Evolutionary conservation across 345 rosid genomes (phyloP), one percentile per base, ranked within the genome.

Genomic region (Eutrema japonicum): DNA sequence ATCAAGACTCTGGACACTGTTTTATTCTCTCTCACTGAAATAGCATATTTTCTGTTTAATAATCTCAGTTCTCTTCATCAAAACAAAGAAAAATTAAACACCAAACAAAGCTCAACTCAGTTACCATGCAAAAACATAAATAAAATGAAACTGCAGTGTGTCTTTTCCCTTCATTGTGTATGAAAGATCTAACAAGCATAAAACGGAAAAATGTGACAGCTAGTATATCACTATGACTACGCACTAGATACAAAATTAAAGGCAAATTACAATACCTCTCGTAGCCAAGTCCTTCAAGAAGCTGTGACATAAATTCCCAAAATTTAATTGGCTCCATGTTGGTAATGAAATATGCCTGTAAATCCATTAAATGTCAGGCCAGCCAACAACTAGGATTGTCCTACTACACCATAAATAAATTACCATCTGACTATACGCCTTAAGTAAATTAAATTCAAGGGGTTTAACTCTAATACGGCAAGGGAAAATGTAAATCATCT

Each of bases 281-380:
- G 76, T 91, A 91, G 78, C 96, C 97, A 88, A 94, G 97, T 81
- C 96, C 96, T 80, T 83, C 90, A 49, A 88, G 70, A 61, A 89
- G 74, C 63, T 68, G 85, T 32, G 96, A 88, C 37, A 87, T 77
- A 78, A 91, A 94, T 72, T 89, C 98, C 96, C 98, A 94, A 74
- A 94, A 94, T 82, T 86, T 89, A 64, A 91, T 85, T 30, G 92
- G 88, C 82, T 94, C 96, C 93, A 83, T 88, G 74, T 94, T 94
- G 74, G 96, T 91, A 68, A 91, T 81, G 82, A 94, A 94, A 82
- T 91, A 94, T 55, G 96, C 93, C 97, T 94, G 89, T 79, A 82
- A 30, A 73, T 10, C 56, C 54, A 69, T 76, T 55, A 6, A 8
- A 27, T 68, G 35, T 41, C 64, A 61, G 61, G 47, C 61, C 10